Evolutionary conservation across 2,329 filamentous ascomycete genomes (phyloP), one percentile per base, ranked within the genome.

Genomic region (Leptographium lundbergii): DNA sequence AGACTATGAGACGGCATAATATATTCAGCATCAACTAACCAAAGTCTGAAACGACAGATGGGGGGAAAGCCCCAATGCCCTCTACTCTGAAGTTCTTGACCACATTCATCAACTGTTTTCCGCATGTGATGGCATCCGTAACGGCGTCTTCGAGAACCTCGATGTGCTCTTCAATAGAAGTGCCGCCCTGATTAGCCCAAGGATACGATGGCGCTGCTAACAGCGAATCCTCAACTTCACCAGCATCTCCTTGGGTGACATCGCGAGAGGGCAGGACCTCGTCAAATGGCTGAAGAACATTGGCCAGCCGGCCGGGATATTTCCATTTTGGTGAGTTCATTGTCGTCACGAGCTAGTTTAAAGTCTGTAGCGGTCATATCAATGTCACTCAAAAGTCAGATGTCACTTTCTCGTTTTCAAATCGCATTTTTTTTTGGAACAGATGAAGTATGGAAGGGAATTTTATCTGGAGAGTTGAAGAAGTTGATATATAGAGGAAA

Each of bases 91-190:
- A 22, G 19, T n/a, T 10, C 19, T 19, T 45, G 2, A 34, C 24
- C 51, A 32, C 9, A 6, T 36, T 57, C 56, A 32, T 39, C 6
- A 53, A 13, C 6, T 57, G 13, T 3, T 56, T n/a, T 17, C 57
- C 59, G 7, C 27, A 27, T 2, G 10, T 6, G 5, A 60, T 36
- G 3, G 56, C 59, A 10, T 27, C 45, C 14, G 52, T 32, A 14
- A 60, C 42, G 14, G 59, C 56, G 19, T 60, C 56, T 32, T 60
- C 59, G 14, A 57, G 36, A 24, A 60, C 45, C 19, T 45, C 47
- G 25, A 55, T 32, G 24, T 13, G 47, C 11, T 50, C 42, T 45
- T 45, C 42, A 5, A 45, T 45, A 5, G 42, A 4, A 22, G 42
- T n/a, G 13, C 42, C 19, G 19, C 19, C 19, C 4, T n/a, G 42